A percentile compares a stretch with the other conserved stretches of the same genome.
Conservation (phyloP, 108 stramenopile species). For the Ochromonas danica region DNA sequence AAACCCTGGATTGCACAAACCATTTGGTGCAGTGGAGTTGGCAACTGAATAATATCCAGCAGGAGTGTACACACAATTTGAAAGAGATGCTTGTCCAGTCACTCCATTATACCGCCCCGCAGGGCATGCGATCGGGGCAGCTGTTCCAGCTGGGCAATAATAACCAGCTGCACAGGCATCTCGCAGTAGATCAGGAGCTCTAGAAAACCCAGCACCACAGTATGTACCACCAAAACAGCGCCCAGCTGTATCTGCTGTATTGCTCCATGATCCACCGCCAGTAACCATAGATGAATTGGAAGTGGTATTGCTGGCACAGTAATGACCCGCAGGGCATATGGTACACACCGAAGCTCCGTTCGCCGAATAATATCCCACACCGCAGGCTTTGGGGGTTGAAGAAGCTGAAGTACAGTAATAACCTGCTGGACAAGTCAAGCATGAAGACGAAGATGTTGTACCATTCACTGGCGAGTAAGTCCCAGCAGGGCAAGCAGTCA, state of each 20-base stretch:
- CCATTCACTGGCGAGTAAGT: constrained; percentile 14
- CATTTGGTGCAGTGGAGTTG: constrained; percentile 24
- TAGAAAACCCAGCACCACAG: background rate
- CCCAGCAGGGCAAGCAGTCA: background rate
- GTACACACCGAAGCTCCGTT: constrained; percentile 45
- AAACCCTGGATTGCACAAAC: constrained; percentile 51
- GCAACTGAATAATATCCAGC: constrained; percentile 50
- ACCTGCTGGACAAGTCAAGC: constrained; percentile 31
- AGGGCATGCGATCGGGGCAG: constrained; percentile 41
- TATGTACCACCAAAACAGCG: background rate
- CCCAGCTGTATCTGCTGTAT: background rate
- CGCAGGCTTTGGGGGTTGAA: constrained; percentile 27
- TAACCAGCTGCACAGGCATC: constrained; percentile 45
- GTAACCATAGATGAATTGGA: background rate
- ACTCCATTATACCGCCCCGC: constrained; percentile 50
- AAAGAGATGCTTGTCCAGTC: constrained; percentile 35
- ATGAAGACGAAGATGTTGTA: constrained; percentile 24
- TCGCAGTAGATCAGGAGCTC: constrained; percentile 4
- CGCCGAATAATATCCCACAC: constrained; percentile 44
- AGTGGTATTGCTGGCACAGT: constrained; percentile 36
- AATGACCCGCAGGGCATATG: constrained; percentile 47
- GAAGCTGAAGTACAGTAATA: constrained; percentile 29
- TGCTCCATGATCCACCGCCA: background rate
- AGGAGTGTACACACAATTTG: constrained; percentile 41
- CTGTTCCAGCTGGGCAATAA: constrained; percentile 47